A percentile compares a stretch with the other conserved stretches of the same genome.
These are phyloP conservation scores for Melampsora medusae DNA, from an alignment of 1,284 basidiomycete species.

Conservation along the genomic window DNA sequence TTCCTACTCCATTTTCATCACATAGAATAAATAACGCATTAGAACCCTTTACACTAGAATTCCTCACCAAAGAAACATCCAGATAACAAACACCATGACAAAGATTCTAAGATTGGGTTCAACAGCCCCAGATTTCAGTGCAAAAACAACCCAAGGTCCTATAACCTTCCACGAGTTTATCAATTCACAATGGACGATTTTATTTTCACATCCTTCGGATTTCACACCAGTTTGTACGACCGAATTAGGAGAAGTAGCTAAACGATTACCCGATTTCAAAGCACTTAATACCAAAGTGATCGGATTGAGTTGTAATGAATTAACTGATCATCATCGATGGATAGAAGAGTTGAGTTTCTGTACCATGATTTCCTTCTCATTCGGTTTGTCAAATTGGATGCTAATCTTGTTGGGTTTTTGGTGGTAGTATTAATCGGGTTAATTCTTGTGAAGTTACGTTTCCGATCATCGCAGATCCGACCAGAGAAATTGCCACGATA, in stretches of 20 bases:
- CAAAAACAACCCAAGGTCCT: slow-evolving; percentile 66
- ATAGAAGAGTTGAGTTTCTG: slow-evolving; percentile 65
- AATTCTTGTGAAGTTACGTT: slow-evolving; percentile 16
- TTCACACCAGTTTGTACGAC: slow-evolving; percentile 64
- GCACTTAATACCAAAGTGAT: slow-evolving; percentile 89
- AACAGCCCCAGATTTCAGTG: slow-evolving; percentile 77
- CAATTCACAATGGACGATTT: slow-evolving; percentile 79
- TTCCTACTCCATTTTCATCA: too few relatives aligned
- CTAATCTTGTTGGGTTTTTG: too few relatives aligned
- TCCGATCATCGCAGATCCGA: slow-evolving; percentile 73
- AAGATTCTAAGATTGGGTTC: slow-evolving; percentile 55
- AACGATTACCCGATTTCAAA: slow-evolving; percentile 77
- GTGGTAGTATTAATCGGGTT: slow-evolving; percentile 23
- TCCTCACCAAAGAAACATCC: too few relatives aligned
- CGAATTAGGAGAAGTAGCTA: slow-evolving; percentile 91
- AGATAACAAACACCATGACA: not conserved
- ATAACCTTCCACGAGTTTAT: slow-evolving; percentile 73
- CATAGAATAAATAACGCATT: too few relatives aligned
- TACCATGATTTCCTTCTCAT: not conserved
- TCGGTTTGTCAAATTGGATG: not conserved
- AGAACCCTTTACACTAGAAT: too few relatives aligned
- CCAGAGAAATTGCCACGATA: slow-evolving; percentile 74
- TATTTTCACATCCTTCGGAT: slow-evolving; percentile 81
- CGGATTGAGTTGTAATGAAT: slow-evolving; percentile 87
- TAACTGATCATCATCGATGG: slow-evolving; percentile 83